Evolutionary conservation across 176 grass and related monocot genomes (phyloP), one percentile per base, ranked within the genome.

Genomic region (Aegilops bicornis): DNA sequence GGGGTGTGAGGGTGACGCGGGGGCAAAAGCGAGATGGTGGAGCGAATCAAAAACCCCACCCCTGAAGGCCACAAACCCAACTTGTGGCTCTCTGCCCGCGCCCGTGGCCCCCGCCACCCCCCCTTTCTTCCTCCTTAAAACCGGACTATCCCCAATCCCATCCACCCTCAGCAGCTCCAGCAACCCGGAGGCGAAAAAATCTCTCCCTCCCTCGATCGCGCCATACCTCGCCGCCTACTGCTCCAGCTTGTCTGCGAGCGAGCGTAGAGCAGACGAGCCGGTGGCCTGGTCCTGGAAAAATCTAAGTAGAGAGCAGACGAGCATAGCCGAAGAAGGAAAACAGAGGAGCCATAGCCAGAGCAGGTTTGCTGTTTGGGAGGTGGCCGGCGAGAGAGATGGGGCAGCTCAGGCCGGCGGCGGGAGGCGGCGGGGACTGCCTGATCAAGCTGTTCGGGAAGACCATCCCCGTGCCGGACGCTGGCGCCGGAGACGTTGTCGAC

Each of bases 391-490:
- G 35, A 43, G 47, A 87, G 77, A 87, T 82, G 71, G 83, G 48
- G 69, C 81, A 65, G 73, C 40, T 83, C 82, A 91, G 59, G 71
- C 61, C 76, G 56, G 77, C 62, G 17, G 80, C 17, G 29, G 82
- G 61, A 14, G 77, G 81, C 50, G 79, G 73, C 31, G 80, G 87
- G 25, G 86, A 94, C 40, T 71, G 78, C 82, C 70, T 87, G 77
- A 97, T 97, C 9, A 97, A 94, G 88, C 88, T 97, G 78, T 97
- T 97, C 65, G 94, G 94, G 66, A 94, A 85, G 89, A 97, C 89
- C 69, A 97, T 94, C 67, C 90, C 89, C 50, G 82, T 88, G 85
- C 87, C 87, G 27, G 85, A 86, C 27, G 71, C 48, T n/a, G 27
- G 77, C 39, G 83, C 30, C 5, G 74, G 45, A 58, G 93, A 87